Evolutionary conservation across 176 grass and related monocot species (phyloP).

Genomic region (Dactylis glomerata): DNA sequence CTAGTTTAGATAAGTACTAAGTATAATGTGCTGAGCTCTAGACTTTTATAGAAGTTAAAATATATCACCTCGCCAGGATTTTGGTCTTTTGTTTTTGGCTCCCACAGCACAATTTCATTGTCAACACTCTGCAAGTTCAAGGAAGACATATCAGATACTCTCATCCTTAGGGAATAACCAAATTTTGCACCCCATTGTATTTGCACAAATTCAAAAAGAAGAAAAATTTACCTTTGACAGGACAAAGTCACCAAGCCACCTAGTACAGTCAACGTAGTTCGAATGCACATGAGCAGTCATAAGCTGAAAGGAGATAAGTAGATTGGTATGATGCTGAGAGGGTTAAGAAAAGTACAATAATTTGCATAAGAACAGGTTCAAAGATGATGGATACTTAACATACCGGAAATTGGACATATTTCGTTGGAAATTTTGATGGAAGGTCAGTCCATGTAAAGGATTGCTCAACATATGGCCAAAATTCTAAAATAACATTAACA

Average conservation of each 20-base stretch:
- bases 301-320: conserved; percentile 44
- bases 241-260: conserved; percentile 95
- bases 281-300: conserved; percentile 74
- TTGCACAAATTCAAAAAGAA: background rate
- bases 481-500: conserved; percentile 47
- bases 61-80: conserved; percentile 77
- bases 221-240: conserved; percentile 70
- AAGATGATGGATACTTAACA: conserved; percentile 18
- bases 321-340: background rate
- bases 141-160: conserved; percentile 17
- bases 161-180: conserved; percentile 9
- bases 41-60: background rate
- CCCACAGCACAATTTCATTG: conserved; percentile 93
- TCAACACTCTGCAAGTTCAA: conserved; percentile 84
- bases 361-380: conserved; percentile 4
- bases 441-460: conserved; percentile 96
- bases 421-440: conserved; percentile 96
- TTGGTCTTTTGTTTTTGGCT: conserved; percentile 90
- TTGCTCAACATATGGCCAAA: conserved; percentile 96
- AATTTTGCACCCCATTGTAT: background rate
- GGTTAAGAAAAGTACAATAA: background rate
- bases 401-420: conserved; percentile 97
- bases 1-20: background rate
- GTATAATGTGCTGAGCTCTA: background rate
- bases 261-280: conserved; percentile 96